Percentiles rank a stretch among this genome's conserved stretches.
Evolutionary conservation across 148 eudicot genomes (phyloP).

Genomic region (Fagopyrum esculentum): DNA sequence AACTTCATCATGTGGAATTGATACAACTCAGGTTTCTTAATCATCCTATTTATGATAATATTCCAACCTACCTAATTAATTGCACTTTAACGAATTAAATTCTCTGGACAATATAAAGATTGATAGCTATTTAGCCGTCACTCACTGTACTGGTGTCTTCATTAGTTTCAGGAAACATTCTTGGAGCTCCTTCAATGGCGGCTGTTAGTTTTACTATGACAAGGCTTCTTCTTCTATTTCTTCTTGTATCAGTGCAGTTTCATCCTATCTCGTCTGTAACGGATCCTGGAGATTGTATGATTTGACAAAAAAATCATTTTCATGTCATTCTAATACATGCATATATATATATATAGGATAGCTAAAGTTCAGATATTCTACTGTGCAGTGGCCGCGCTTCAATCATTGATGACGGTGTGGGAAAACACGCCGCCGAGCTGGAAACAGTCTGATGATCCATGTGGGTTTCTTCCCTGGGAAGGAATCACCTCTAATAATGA

Average conservation of each 20-base stretch:
- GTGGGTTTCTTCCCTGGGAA: slow-evolving; percentile 59
- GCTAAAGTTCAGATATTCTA: no score
- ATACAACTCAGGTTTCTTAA: no score
- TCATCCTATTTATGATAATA: no score
- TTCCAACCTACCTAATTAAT: no score
- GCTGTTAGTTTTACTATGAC: not conserved
- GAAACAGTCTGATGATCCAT: slow-evolving; percentile 70
- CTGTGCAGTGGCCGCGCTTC: slow-evolving; percentile 54
- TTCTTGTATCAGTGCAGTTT: not conserved
- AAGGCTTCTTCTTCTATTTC: not conserved
- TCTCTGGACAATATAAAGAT: not conserved
- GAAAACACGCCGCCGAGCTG: slow-evolving; percentile 72
- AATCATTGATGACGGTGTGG: slow-evolving; percentile 65
- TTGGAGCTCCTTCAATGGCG: slow-evolving; percentile 4
- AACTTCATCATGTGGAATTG: no score
- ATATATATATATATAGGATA: not conserved
- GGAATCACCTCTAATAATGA: slow-evolving; percentile 69
- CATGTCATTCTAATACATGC: no score
- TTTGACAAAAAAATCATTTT: no score
- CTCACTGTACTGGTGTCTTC: not conserved
- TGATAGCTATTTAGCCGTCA: no score
- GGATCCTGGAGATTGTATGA: slow-evolving; percentile 59
- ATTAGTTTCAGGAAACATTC: not conserved
- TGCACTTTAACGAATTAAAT: not conserved
- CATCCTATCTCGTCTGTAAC: slow-evolving; percentile 34